Conservation (phyloP, 163 green algal species). For the Prototheca cutis region DNA sequence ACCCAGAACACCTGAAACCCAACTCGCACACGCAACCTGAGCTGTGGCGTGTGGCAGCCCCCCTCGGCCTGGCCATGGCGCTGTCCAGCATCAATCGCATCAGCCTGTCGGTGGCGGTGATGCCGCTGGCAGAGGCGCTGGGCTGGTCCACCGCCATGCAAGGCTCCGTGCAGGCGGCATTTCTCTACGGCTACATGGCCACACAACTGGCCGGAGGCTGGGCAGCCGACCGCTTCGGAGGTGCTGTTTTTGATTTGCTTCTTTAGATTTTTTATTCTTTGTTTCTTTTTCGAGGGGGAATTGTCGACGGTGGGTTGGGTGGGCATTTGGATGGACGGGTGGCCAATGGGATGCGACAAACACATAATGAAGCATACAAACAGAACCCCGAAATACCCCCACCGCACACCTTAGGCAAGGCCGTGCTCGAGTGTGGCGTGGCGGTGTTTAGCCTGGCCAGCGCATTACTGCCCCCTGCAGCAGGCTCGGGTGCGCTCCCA, state of each 20-base stretch:
- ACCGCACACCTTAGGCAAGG: too few relatives aligned
- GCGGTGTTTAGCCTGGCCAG: slow-evolving; percentile 79
- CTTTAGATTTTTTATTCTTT: too few relatives aligned
- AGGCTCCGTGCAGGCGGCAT: slow-evolving; percentile 85
- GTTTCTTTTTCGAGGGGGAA: too few relatives aligned
- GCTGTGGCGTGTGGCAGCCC: slow-evolving; percentile 5
- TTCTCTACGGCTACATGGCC: slow-evolving; percentile 97
- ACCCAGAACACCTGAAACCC: too few relatives aligned
- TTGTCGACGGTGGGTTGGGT: too few relatives aligned
- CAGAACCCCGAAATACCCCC: too few relatives aligned
- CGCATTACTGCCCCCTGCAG: slow-evolving; percentile 64
- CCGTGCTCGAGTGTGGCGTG: slow-evolving; percentile 60
- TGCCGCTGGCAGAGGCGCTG: slow-evolving; percentile 91
- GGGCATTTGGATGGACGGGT: too few relatives aligned
- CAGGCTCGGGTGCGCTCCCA: slow-evolving; percentile 54
- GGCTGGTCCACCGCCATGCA: slow-evolving; percentile 77
- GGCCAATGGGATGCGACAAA: too few relatives aligned
- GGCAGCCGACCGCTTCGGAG: slow-evolving; percentile 81
- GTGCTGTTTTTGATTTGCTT: too few relatives aligned
- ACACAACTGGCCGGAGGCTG: slow-evolving; percentile 88
- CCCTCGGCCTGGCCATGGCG: slow-evolving; percentile 63
- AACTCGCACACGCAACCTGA: too few relatives aligned
- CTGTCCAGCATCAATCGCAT: slow-evolving; percentile 92
- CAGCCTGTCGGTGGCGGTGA: slow-evolving; percentile 91
- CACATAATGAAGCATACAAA: too few relatives aligned